These are phyloP conservation scores for Emergomyces africanus DNA, from an alignment of 2,329 filamentous ascomycete species.

Conservation along the genomic window DNA sequence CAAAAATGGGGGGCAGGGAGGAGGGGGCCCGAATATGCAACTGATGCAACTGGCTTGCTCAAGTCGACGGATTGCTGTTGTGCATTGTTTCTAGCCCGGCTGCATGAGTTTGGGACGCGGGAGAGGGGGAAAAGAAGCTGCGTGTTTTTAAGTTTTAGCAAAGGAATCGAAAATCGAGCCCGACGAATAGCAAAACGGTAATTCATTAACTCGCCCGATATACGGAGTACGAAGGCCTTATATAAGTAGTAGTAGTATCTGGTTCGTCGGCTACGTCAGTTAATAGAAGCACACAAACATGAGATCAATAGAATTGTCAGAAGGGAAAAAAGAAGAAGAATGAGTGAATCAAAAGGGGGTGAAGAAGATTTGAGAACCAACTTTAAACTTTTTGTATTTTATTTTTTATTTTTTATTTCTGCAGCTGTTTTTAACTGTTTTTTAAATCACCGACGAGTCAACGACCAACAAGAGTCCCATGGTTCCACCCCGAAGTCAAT, in stretches of 20 bases:
- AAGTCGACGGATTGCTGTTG: background rate
- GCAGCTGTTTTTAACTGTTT: no score
- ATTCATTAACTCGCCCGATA: no score
- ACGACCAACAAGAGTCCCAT: background rate
- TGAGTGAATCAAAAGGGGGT: background rate
- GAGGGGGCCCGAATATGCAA: no score
- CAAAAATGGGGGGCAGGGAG: background rate
- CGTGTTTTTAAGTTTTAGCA: no score
- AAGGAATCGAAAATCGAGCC: no score
- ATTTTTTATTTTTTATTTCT: no score
- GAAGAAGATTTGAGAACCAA: background rate
- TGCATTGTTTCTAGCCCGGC: background rate
- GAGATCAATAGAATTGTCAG: no score
- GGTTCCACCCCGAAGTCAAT: background rate
- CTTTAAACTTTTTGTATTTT: background rate
- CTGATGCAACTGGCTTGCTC: background rate
- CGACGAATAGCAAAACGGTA: no score
- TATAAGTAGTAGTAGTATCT: no score
- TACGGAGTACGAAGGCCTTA: background rate
- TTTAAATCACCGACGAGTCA: no score
- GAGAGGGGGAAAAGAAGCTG: background rate
- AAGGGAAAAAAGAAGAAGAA: background rate
- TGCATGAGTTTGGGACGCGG: background rate
- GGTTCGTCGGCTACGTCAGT: no score
- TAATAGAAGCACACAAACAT: no score